Conservation (phyloP, 768 basidiomycete species). For the Mycena capillaripes region DNA sequence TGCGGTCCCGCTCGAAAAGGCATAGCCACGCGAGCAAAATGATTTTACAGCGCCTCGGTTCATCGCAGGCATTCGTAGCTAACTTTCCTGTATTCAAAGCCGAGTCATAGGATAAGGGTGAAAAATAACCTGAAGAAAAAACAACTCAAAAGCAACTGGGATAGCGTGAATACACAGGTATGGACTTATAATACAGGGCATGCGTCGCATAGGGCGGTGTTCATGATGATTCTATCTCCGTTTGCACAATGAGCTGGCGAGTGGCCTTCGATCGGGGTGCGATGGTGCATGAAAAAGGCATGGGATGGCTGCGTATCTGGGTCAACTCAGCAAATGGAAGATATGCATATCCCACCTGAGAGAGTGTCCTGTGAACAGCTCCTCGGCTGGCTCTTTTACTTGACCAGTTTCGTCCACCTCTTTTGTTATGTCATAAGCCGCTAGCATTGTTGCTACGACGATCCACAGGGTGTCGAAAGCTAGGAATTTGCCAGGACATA, state of each 20-base stretch:
- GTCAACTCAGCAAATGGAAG: neutral
- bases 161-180: conserved; percentile 24
- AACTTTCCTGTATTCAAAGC: conserved; percentile 79
- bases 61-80: conserved; percentile 75
- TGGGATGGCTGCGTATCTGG: conserved; percentile 51
- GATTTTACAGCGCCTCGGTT: conserved; percentile 71
- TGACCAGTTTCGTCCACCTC: conserved; percentile 52
- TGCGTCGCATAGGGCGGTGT: neutral
- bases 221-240: conserved; percentile 25
- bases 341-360: conserved; percentile 48
- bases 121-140: neutral
- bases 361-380: conserved; percentile 53
- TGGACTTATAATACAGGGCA: conserved; percentile 20
- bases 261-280: conserved; percentile 51
- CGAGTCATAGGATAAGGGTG: too few species aligned
- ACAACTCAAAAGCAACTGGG: conserved; percentile 1
- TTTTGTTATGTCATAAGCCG: conserved; percentile 55
- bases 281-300: conserved; percentile 56
- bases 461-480: conserved; percentile 62
- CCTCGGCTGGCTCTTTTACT: conserved; percentile 48
- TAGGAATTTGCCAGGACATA: conserved; percentile 61
- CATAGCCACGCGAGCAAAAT: conserved; percentile 62
- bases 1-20: conserved; percentile 62
- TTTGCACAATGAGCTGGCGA: conserved; percentile 47
- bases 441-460: conserved; percentile 54